phyloP scores from a whole-genome alignment of 805 yeast species.

The Metschnikowia aberdeeniae region DNA sequence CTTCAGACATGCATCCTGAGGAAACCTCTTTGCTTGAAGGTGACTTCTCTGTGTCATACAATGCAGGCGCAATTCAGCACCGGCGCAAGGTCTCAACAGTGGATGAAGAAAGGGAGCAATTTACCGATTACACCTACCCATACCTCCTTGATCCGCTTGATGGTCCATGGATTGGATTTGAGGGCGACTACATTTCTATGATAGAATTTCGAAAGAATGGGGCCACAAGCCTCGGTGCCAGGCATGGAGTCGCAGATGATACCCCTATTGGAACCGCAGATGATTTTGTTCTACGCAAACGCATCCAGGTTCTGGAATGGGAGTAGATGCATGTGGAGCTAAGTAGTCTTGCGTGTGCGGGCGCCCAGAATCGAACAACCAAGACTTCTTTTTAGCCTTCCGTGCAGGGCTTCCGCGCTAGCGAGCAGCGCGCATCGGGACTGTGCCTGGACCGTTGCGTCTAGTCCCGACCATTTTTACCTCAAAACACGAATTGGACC shows the following conservation, averaged over 20 bases:
- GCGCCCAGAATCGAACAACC: neutral
- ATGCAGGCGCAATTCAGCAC: slow-evolving; percentile 9
- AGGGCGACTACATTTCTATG: slow-evolving; percentile 46
- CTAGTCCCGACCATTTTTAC: slow-evolving; percentile 1
- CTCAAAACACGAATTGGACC: neutral
- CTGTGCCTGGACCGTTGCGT: neutral
- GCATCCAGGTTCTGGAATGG: slow-evolving; percentile 18
- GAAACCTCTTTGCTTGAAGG: slow-evolving; percentile 14
- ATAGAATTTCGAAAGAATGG: slow-evolving; percentile 29
- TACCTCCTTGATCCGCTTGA: slow-evolving; percentile 42
- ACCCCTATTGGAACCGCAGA: neutral
- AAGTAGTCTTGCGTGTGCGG: neutral
- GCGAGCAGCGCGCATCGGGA: neutral
- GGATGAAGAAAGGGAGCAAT: slow-evolving; percentile 54
- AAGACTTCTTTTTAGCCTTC: neutral
- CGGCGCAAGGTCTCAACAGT: slow-evolving; percentile 46
- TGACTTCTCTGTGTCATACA: slow-evolving; percentile 13
- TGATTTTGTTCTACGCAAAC: slow-evolving; percentile 14
- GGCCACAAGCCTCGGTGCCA: neutral
- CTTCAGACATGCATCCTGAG: neutral
- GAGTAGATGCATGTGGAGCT: slow-evolving; percentile 6
- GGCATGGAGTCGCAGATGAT: neutral
- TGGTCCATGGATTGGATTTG: slow-evolving; percentile 58
- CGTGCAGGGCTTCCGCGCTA: slow-evolving; percentile 1
- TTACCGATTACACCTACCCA: slow-evolving; percentile 49